Percentiles rank a stretch among this genome's conserved stretches.
Conservation (phyloP, 2,329 filamentous ascomycete species). For the Zopfia rhizophila region DNA sequence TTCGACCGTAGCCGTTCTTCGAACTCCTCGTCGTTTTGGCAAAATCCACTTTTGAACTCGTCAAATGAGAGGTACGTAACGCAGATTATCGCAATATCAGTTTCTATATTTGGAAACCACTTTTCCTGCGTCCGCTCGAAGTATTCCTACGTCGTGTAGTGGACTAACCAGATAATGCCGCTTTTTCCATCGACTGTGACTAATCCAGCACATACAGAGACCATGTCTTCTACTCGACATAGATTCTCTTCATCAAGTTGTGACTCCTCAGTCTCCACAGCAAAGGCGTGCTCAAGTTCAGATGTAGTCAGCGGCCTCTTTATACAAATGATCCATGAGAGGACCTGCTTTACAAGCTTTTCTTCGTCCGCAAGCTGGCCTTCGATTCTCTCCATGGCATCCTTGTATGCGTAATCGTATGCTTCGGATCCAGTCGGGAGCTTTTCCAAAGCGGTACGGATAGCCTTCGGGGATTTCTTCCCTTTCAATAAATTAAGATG, state of each 20-base stretch:
- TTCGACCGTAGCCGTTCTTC: no score
- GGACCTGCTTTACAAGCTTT: constrained; percentile 6
- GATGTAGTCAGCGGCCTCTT: constrained; percentile 5
- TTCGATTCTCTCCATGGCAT: constrained; percentile 17
- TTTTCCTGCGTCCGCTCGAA: constrained; percentile 30
- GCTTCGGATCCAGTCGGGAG: constrained; percentile 11
- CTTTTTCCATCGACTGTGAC: constrained; percentile 38
- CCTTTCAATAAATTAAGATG: constrained; percentile 21
- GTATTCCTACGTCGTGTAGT: constrained; percentile 32
- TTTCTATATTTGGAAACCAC: constrained; percentile 29
- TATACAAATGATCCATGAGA: constrained; percentile 14
- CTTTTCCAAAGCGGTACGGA: constrained; percentile 12
- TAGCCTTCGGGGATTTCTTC: constrained; percentile 13
- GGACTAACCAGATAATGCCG: constrained; percentile 30
- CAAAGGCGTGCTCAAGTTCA: constrained; percentile 14
- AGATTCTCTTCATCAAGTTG: constrained; percentile 13
- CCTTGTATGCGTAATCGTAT: constrained; percentile 17
- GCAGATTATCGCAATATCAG: constrained; percentile 30
- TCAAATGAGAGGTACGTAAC: constrained; percentile 40
- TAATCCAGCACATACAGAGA: constrained; percentile 33
- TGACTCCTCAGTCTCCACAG: constrained; percentile 1
- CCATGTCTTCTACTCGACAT: constrained; percentile 2
- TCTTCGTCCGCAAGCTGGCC: background rate
- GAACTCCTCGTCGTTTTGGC: no score
- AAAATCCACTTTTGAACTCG: no score